These are phyloP conservation scores for Seiridium cupressi DNA, from an alignment of 2,329 filamentous ascomycete genomes.

Conservation along the genomic window DNA sequence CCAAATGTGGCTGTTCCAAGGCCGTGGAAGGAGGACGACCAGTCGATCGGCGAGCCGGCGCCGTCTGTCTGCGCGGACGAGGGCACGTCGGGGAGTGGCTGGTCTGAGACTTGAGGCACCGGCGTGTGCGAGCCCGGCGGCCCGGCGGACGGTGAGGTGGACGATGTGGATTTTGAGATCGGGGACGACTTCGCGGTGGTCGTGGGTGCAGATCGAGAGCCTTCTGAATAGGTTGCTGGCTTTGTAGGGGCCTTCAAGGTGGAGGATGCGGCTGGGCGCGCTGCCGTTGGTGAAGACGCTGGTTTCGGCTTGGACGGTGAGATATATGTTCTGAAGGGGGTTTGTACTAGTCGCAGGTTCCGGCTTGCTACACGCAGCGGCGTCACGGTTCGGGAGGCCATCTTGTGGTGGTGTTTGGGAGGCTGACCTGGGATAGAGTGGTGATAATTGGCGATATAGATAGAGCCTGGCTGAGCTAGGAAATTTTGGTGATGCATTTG, in stretches of 20 bases:
- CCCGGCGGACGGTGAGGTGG: slow-evolving; percentile 8
- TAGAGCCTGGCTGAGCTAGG: background rate
- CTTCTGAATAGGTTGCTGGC: slow-evolving; percentile 1
- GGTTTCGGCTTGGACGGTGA: slow-evolving; percentile 9
- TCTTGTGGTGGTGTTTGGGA: background rate
- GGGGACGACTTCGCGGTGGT: slow-evolving; percentile 5
- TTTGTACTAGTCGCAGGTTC: background rate
- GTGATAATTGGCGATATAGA: no score
- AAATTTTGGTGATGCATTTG: slow-evolving; percentile 1
- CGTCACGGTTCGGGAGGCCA: slow-evolving; percentile 11
- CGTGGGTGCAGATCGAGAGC: slow-evolving; percentile 11
- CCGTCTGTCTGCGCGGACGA: background rate
- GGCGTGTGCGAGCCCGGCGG: slow-evolving; percentile 15
- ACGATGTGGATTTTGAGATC: slow-evolving; percentile 13
- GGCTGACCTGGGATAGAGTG: background rate
- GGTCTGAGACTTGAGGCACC: slow-evolving; percentile 24
- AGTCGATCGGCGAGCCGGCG: slow-evolving; percentile 56
- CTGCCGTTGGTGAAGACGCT: slow-evolving; percentile 4
- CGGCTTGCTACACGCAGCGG: background rate
- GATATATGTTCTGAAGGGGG: background rate
- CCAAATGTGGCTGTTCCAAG: slow-evolving; percentile 71
- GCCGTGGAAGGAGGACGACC: slow-evolving; percentile 81
- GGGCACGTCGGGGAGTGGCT: slow-evolving; percentile 26
- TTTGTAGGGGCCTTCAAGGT: slow-evolving; percentile 8
- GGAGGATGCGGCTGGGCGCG: slow-evolving; percentile 9